Evolutionary conservation across 495 filamentous ascomycete genomes (phyloP), one percentile per base, ranked within the genome.

Genomic region (Penicillium samsonianum): DNA sequence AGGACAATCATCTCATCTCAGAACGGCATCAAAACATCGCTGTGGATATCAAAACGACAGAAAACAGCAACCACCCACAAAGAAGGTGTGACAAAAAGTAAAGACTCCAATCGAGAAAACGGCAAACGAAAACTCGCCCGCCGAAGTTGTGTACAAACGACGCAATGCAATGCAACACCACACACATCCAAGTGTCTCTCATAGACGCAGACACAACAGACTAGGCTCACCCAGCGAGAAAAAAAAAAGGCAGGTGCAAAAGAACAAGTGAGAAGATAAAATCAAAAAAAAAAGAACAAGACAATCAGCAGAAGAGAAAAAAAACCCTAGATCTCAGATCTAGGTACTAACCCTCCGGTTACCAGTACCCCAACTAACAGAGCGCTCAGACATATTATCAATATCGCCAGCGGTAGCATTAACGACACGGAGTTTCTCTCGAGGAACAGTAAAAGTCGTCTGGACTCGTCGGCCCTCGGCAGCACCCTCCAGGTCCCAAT

Each of bases 391-490:
- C 22, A 69, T 25, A 44, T 66, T 64, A 52, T 75, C 72, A 62
- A 74, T 55, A 41, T 78, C 73, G 0, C 63, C 53, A 1, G 70
- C 71, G 0, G 70, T 67, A 11, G 73, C 84, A 74, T 98, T 98
- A 9, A 96, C 92, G 12, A 98, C 91, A 48, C 93, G 78, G 62
- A 98, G 67, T 68, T 81, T 84, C 74, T 91, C 87, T 69, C 84
- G 88, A 46, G 93, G 93, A 55, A 96, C 90, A 1, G 92, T 96
- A 70, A 95, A 98, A 78, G 95, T 95, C 59, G 95, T 83, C 74
- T 98, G 93, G 57, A 98, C 92, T 16, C 90, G 81, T 42, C 91
- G 71, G 49, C 82, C 83, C 71, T 92, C 86, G 2, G 89, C 88
- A 6, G 90, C 90, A 43, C 82, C 82, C 69, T 97, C 93, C 33